Base-by-base conservation (phyloP, 805 yeast species). In the Kodamaea hsintzibuensis region DNA sequence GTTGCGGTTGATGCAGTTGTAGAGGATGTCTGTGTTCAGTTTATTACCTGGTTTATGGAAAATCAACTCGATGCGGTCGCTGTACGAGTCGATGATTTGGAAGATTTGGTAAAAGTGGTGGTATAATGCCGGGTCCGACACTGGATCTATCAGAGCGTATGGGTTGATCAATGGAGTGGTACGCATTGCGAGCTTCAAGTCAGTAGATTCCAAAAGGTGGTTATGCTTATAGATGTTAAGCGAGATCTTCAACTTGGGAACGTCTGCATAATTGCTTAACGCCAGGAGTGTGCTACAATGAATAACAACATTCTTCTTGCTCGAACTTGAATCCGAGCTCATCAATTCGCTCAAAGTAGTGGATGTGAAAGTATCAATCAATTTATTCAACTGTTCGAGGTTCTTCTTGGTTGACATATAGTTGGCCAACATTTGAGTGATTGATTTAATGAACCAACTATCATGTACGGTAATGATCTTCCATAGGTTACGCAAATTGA, bases 401-500 rank as follows among this genome's bases (percentile, higher is more conserved):
- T 65, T 67, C 51, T 67, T 68, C 47, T 62, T 69, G 14, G 78
- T 73, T n/a, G 65, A 42, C 51, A 68, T 66, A 51, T 88, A 84
- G 62, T 86, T 88, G 53, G 84, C 77, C 55, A 89, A 72, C 19
- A 91, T 79, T 51, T 88, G 91, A 13, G 88, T 81, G 38, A 90
- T 80, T 0, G 96, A 86, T 61, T 91, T 83, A 25, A 90, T 82
- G 70, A 92, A 82, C 95, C 97, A 91, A 47, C 88, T 86, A 60
- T 92, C 97, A 69, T 93, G 98, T 2, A 93, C 96, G 30, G 92
- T 80, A 58, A 86, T 88, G 2, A 91, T 75, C 62, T 83, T 86
- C 50, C 73, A 72, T 44, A 93, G 69, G 52, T 72, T 71, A 27
- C 63, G 59, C 42, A 81, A 76, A 50, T 80, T 79, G 55, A 82